Conservation (phyloP, 257 asterid species). For the Fraxinus quadrangulata region DNA sequence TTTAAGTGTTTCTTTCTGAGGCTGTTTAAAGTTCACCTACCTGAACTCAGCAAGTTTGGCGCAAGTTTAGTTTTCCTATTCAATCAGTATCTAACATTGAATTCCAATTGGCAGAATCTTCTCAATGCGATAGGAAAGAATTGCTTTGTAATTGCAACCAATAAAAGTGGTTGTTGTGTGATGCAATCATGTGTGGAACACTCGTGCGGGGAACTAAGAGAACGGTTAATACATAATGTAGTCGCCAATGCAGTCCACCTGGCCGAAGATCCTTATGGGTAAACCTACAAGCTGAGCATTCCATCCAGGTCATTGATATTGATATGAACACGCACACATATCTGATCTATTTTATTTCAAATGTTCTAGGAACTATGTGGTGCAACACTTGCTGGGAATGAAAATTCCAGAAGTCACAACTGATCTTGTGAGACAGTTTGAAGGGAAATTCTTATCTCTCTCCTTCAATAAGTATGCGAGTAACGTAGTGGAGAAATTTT, state of each 20-base stretch:
- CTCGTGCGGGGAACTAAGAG: slow-evolving; percentile 49
- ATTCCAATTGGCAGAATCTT: slow-evolving; percentile 46
- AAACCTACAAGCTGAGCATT: slow-evolving; percentile 16
- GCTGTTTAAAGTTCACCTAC: not conserved
- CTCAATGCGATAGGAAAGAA: slow-evolving; percentile 44
- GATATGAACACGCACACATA: not conserved
- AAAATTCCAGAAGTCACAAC: slow-evolving; percentile 42
- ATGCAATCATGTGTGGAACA: slow-evolving; percentile 60
- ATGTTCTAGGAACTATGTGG: slow-evolving; percentile 69
- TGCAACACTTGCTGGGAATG: slow-evolving; percentile 65
- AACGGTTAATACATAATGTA: slow-evolving; percentile 46
- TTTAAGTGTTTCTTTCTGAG: not conserved
- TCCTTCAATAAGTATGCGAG: slow-evolving; percentile 76
- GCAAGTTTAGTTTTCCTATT: not conserved
- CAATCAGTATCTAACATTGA: slow-evolving; percentile 25
- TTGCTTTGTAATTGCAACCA: slow-evolving; percentile 59
- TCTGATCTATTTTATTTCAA: slow-evolving; percentile 15
- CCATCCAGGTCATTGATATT: not conserved
- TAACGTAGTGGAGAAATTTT: slow-evolving; percentile 71
- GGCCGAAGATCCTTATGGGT: slow-evolving; percentile 83
- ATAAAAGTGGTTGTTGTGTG: slow-evolving; percentile 74
- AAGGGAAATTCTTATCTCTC: slow-evolving; percentile 48
- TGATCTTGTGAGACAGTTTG: slow-evolving; percentile 42
- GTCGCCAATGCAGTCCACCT: slow-evolving; percentile 46
- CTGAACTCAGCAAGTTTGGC: not conserved